Evolutionary conservation across 352 stramenopile genomes (phyloP).

Genomic region (Phytophthora cryptogea): DNA sequence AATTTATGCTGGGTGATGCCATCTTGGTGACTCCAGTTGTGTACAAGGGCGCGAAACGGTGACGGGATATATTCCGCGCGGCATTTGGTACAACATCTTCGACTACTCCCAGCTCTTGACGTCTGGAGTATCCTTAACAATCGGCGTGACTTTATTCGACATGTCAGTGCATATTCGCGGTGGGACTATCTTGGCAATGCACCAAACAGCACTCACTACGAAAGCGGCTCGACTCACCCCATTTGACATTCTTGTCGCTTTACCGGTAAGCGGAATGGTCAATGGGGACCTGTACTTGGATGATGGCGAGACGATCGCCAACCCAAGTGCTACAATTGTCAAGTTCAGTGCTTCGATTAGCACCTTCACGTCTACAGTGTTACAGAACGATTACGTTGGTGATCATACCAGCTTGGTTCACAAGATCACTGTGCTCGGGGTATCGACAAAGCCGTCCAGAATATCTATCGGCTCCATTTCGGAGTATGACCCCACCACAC

Average conservation of each 20-base stretch:
- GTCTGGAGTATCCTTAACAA: not conserved
- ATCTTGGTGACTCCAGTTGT: slow-evolving; percentile 66
- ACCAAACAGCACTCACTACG: slow-evolving; percentile 53
- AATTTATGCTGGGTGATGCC: slow-evolving; percentile 63
- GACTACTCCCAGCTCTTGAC: slow-evolving; percentile 34
- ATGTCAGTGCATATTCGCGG: slow-evolving; percentile 64
- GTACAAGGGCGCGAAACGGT: slow-evolving; percentile 45
- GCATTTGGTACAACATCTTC: slow-evolving; percentile 68
- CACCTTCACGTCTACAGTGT: slow-evolving; percentile 22
- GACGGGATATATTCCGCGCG: slow-evolving; percentile 47
- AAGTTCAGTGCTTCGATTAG: slow-evolving; percentile 36
- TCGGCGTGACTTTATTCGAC: slow-evolving; percentile 48
- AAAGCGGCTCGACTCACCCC: slow-evolving; percentile 46
- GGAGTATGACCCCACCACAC: slow-evolving; percentile 33
- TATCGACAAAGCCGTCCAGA: slow-evolving; percentile 15
- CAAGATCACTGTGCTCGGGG: slow-evolving; percentile 38
- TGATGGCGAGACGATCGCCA: slow-evolving; percentile 49
- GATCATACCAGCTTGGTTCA: slow-evolving; percentile 24
- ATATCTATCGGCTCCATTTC: slow-evolving; percentile 34
- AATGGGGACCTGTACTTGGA: slow-evolving; percentile 61
- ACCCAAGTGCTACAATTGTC: slow-evolving; percentile 37
- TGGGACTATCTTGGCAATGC: slow-evolving; percentile 53
- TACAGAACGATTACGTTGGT: slow-evolving; percentile 24
- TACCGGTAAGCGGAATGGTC: slow-evolving; percentile 19
- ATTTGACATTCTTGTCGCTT: slow-evolving; percentile 56